Evolutionary conservation across 2,329 filamentous ascomycete genomes (phyloP), one percentile per base, ranked within the genome.

Genomic region (Uncinocarpus reesii): DNA sequence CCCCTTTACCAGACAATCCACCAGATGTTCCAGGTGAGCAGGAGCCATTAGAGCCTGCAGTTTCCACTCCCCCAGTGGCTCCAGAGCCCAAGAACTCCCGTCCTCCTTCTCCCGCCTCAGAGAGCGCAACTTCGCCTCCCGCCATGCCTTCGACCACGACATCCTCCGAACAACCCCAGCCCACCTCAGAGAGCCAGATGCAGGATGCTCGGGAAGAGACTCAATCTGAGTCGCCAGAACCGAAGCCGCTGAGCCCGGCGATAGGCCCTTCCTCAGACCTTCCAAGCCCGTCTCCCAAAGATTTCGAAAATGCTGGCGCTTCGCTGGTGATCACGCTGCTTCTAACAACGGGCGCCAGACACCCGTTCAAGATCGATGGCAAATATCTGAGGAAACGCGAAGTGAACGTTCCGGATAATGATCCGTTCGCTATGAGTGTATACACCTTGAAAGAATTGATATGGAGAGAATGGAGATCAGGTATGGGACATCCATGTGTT

Each of bases 371-470:
- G 62, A 84, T 96, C 56, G 86, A 94, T 65, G 83, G 86, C 60
- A 86, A 80, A 61, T 95, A 95, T 60, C 72, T 96, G 47, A 74
- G 75, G 47, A 88, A 89, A 66, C 79, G 87, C 51, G 85, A 83
- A 57, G 85, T 95, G 47, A 77, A 77, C 41, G 78, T 92, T 1
- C 83, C 86, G 16, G 81, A 82, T 26, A 75, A 78, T 55, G 87
- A 95, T 61, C 88, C 88, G 1, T 89, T 87, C 62, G 85, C 83
- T 62, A 87, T 96, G 68, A 94, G 86, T 56, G 83, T 95, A 43
- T 95, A 95, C 64, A 94, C 86, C 2, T 71, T 96, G 55, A 95
- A 95, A 68, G 88, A 95, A 69, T 71, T 95, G 61, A 95, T 96
- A 62, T 78, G 92, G 71, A 77, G 86, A 58, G 89, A 95, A 65